Evolutionary conservation across 1,139 yeast species (phyloP).

Genomic region (Candida sp.): DNA sequence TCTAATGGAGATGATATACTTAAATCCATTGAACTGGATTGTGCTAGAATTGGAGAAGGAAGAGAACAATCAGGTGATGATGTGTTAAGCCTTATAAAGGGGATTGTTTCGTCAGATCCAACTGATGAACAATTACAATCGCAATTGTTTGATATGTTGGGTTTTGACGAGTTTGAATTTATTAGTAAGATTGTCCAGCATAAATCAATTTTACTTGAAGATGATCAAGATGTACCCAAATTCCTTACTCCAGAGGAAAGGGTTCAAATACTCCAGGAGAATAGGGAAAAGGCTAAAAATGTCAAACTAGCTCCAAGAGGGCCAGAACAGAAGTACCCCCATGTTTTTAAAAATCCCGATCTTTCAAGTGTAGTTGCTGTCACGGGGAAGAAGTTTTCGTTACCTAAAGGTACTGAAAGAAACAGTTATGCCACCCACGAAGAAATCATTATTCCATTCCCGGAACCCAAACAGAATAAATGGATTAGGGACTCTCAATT

Average conservation of each 20-base stretch:
- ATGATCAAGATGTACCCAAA: conserved; percentile 14
- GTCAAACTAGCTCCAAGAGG: conserved; percentile 46
- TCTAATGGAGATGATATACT: conserved; percentile 9
- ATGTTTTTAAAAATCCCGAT: conserved; percentile 75
- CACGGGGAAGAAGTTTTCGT: conserved; percentile 73
- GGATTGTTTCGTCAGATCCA: conserved; percentile 24
- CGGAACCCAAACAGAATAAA: conserved; percentile 46
- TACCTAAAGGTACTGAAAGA: conserved; percentile 83
- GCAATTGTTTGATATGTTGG: conserved; percentile 70
- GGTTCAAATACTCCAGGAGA: conserved; percentile 53
- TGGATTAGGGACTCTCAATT: conserved; percentile 53
- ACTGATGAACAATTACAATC: conserved; percentile 67
- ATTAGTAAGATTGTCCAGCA: conserved; percentile 64
- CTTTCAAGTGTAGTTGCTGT: conserved; percentile 59
- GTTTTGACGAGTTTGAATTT: conserved; percentile 81
- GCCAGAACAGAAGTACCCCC: conserved; percentile 66
- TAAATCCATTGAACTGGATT: conserved; percentile 21
- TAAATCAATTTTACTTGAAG: conserved; percentile 24
- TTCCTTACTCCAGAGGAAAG: conserved; percentile 57
- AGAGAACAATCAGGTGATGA: conserved; percentile 23
- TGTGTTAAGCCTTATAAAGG: conserved; percentile 19
- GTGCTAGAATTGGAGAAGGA: conserved; percentile 22
- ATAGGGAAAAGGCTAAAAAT: conserved; percentile 49
- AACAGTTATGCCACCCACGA: conserved; percentile 64
- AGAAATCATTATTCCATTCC: conserved; percentile 79